A percentile compares a stretch with the other conserved stretches of the same genome.
Conservation (phyloP, 805 yeast genomes). For the Hyphopichia homilentoma region DNA sequence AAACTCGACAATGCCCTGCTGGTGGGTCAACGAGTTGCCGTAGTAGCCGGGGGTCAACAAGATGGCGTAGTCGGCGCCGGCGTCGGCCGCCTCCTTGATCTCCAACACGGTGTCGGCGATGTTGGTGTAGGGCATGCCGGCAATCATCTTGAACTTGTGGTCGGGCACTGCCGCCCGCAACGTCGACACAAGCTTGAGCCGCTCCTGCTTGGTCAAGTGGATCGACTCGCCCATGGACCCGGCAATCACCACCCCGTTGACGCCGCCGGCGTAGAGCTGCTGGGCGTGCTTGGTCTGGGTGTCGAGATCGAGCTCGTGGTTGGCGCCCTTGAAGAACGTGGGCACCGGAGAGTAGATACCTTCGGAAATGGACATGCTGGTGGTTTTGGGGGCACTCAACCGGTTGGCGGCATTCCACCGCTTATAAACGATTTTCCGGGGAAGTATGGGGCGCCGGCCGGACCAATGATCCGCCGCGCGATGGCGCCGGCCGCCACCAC, state of each 20-base stretch:
- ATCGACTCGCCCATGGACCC: constrained; percentile 41
- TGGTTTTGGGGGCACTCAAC: not conserved
- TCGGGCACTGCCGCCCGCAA: constrained; percentile 29
- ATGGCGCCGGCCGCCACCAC: not conserved
- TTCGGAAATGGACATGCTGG: not conserved
- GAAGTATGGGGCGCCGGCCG: too few species aligned
- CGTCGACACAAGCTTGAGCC: constrained; percentile 21
- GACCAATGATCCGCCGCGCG: not conserved
- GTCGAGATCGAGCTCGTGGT: constrained; percentile 24
- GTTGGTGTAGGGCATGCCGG: constrained; percentile 22
- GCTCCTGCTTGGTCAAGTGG: constrained; percentile 28
- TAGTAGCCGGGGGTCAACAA: constrained; percentile 33
- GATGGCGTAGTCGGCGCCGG: constrained; percentile 33
- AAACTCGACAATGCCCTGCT: constrained; percentile 28
- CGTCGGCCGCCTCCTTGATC: constrained; percentile 17
- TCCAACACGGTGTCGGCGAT: constrained; percentile 24
- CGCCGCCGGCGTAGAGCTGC: constrained; percentile 22
- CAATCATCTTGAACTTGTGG: constrained; percentile 24
- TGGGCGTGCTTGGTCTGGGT: constrained; percentile 29
- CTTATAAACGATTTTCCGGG: not conserved
- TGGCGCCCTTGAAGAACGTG: constrained; percentile 23
- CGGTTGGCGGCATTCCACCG: not conserved
- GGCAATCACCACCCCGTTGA: constrained; percentile 31
- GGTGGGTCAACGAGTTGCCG: constrained; percentile 27
- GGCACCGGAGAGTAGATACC: constrained; percentile 32